These are phyloP conservation scores for Aspergillus sp. DNA, from an alignment of 2,329 filamentous ascomycete genomes.

Conservation along the genomic window DNA sequence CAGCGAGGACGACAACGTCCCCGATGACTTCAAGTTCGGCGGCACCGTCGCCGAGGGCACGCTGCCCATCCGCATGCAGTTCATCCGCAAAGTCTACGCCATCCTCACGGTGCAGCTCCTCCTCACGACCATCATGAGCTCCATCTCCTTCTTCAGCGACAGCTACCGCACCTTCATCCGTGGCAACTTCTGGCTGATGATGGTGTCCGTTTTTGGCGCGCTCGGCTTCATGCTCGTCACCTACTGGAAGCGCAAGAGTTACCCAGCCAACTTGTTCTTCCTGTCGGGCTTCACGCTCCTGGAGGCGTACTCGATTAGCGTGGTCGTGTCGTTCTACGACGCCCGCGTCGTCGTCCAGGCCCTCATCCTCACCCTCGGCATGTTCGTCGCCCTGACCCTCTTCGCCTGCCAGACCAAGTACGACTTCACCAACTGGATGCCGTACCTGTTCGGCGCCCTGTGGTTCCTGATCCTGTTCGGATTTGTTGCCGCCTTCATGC, in stretches of 20 bases:
- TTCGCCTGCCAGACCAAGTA: slow-evolving; percentile 98
- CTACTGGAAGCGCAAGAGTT: slow-evolving; percentile 94
- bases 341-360: slow-evolving; percentile 83
- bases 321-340: slow-evolving; percentile 89
- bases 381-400: slow-evolving; percentile 64
- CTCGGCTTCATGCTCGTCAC: slow-evolving; percentile 83
- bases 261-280: slow-evolving; percentile 93
- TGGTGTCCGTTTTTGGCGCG: slow-evolving; percentile 78
- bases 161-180: slow-evolving; percentile 87
- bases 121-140: slow-evolving; percentile 75
- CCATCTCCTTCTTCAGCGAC: slow-evolving; percentile 79
- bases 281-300: slow-evolving; percentile 83
- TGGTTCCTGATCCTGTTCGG: slow-evolving; percentile 92
- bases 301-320: slow-evolving; percentile 90
- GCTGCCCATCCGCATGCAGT: slow-evolving; percentile 94
- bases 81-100: slow-evolving; percentile 94
- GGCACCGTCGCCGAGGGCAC: slow-evolving; percentile 91
- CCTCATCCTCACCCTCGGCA: slow-evolving; percentile 74
- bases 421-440: slow-evolving; percentile 96
- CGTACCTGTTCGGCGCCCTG: slow-evolving; percentile 85
- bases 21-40: slow-evolving; percentile 99
- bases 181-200: slow-evolving; percentile 77
- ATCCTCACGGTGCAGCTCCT: slow-evolving; percentile 95
- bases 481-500: slow-evolving; percentile 89
- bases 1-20: slow-evolving; percentile 83